phyloP scores from a whole-genome alignment of 1,284 basidiomycete species.

The Melampsora americana region DNA sequence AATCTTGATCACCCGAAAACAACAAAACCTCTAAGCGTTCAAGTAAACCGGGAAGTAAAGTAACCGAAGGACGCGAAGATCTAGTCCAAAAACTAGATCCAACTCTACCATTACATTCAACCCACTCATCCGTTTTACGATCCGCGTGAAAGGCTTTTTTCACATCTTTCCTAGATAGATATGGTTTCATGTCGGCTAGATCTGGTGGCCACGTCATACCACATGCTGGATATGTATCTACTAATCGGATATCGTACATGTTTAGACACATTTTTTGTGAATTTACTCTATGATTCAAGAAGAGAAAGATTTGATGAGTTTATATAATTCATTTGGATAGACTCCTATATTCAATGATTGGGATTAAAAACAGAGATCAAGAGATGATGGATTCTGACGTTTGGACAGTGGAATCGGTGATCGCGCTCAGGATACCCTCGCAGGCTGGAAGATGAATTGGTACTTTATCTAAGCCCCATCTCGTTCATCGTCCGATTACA shows the following conservation, averaged over 20 bases:
- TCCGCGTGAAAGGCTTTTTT: constrained; percentile 76
- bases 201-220: constrained; percentile 99
- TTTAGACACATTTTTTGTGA: constrained; percentile 79
- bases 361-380: neutral
- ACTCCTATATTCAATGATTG: too few relatives aligned
- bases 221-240: constrained; percentile 80
- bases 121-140: constrained; percentile 76
- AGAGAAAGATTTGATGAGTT: too few relatives aligned
- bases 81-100: constrained; percentile 64
- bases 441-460: constrained; percentile 68
- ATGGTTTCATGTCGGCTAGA: constrained; percentile 70
- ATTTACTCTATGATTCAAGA: constrained; percentile 61
- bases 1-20: constrained; percentile 91
- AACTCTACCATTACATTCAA: constrained; percentile 76
- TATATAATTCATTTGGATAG: too few relatives aligned
- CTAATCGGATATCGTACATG: constrained; percentile 86
- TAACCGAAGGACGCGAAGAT: constrained; percentile 68
- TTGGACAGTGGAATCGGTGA: constrained; percentile 65
- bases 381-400: constrained; percentile 59
- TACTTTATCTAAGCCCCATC: constrained; percentile 56
- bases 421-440: constrained; percentile 64
- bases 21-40: constrained; percentile 78
- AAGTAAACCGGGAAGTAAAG: constrained; percentile 73
- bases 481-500: constrained; percentile 61
- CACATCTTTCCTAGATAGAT: constrained; percentile 78